Base-by-base conservation (phyloP, 495 filamentous ascomycete species). In the Penicillium diatomitis region DNA sequence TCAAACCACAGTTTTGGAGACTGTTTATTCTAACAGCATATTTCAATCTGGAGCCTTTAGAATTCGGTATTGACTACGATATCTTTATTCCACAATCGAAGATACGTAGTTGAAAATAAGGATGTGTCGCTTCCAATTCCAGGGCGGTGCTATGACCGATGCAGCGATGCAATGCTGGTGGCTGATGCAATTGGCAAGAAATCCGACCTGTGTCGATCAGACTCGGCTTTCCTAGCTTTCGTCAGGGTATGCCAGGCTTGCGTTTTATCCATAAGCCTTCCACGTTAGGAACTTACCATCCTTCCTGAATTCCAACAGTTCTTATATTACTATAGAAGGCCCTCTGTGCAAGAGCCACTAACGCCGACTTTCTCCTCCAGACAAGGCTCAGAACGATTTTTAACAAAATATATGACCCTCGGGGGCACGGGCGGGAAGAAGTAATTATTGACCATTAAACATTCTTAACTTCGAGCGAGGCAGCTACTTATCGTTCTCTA, bases 241-340 rank as follows among this genome's bases (percentile, higher is more conserved):
- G 12, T 38, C 32, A 34, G 45, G 10, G 45, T 10, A 0, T 47
- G 45, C 30, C 32, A 32, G 37, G 28, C 45, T 29, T 47, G 45
- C 20, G 35, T 47, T 2, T n/a, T 30, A 4, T 38, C 38, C 2
- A 11, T n/a, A 5, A 29, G 38, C 5, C 29, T 30, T 6, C 9
- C 37, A 6, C 50, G 48, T 33, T 37, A 31, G 31, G 30, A 31
- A 9, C 31, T 12, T 20, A 35, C 20, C 31, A 34, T 8, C 20
- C 52, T 12, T 41, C 48, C 48, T 5, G 29, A 54, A 34, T 51
- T 55, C 28, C 48, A 51, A 29, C 52, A 47, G 32, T 55, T 50
- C 32, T 11, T 55, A 3, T 51, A 37, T 31, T 55, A 51, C 30
- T 55, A 48, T 38, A 35, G 10, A 35, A n/a, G n/a, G n/a, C n/a